Base-by-base conservation (phyloP, 305 asterid species). In the Fraxinus latifolia region DNA sequence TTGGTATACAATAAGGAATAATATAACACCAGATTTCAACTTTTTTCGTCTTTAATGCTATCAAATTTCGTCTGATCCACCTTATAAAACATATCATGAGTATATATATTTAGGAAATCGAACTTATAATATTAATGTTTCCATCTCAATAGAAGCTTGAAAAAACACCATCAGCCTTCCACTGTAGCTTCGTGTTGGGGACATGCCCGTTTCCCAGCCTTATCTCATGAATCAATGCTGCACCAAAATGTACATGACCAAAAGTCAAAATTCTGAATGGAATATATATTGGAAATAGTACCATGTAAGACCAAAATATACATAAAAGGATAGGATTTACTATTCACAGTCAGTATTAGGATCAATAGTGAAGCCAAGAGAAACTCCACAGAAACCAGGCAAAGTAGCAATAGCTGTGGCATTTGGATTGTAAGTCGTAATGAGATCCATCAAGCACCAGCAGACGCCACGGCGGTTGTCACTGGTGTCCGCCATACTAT, bases 301-400 rank as follows among this genome's bases (percentile, higher is more conserved):
- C 50, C 50, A 42, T 9, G 50, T 1, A 42, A 9, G 5, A 44
- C 1, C 5, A 44, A 44, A 44, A 47, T 12, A 12, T 58, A 8
- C 70, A 71, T 2, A 31, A 6, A 19, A 36, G 44, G 47, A 65
- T 25, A 47, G 19, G 44, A 39, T 76, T 81, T 92, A 95, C 97
- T 91, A 94, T 85, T 94, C 95, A 70, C 98, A 94, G 67, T 93
- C 97, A 1, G 98, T 92, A 84, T 88, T 90, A 39, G 96, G 96
- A 78, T 91, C 97, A 42, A 93, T 92, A 77, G 91, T 83, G 91
- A 95, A 93, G 76, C 97, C 98, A 32, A 95, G 96, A 71, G 91
- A 92, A 78, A 94, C 94, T 2, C 97, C 97, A 75, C 98, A 95
- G 82, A 94, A 94, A 11, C 98, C 98, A 27, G 99, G 97, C 79